These are phyloP conservation scores for Cochliopodium minus DNA, from an alignment of 208 protist species.

Conservation along the genomic window DNA sequence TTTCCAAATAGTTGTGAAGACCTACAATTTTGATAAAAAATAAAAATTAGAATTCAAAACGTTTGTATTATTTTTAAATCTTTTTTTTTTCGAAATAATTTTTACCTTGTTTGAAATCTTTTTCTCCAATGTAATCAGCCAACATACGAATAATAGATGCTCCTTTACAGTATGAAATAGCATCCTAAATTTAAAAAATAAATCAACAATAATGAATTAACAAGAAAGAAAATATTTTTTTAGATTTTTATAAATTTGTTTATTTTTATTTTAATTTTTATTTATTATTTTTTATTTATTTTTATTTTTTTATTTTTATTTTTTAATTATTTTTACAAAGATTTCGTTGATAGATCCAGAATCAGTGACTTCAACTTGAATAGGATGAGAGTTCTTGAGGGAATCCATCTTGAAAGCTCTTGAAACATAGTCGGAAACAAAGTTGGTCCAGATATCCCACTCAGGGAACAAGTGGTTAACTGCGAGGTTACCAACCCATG, in stretches of 20 bases:
- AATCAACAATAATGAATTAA: background rate
- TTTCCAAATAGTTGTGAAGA: slow-evolving; percentile 49
- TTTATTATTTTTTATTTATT: too few species aligned
- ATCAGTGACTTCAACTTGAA: slow-evolving; percentile 57
- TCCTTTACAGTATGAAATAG: slow-evolving; percentile 66
- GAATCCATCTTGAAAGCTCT: slow-evolving; percentile 55
- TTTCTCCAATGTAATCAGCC: slow-evolving; percentile 50
- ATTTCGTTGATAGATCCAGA: slow-evolving; percentile 66
- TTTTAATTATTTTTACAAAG: slow-evolving; percentile 77
- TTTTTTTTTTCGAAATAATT: too few species aligned
- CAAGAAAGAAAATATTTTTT: background rate
- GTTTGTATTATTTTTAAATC: too few species aligned
- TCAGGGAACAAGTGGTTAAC: slow-evolving; percentile 52
- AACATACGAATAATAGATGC: slow-evolving; percentile 59
- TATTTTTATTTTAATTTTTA: background rate
- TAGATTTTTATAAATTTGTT: slow-evolving; percentile 15
- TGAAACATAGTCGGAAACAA: slow-evolving; percentile 42
- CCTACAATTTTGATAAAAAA: too few species aligned
- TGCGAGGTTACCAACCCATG: slow-evolving; percentile 52
- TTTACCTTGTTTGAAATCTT: slow-evolving; percentile 47
- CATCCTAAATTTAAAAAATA: background rate
- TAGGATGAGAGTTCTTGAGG: slow-evolving; percentile 57
- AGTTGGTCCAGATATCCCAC: slow-evolving; percentile 49
- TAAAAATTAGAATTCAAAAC: too few species aligned
- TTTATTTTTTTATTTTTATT: too few species aligned